Conservation (phyloP, 2,329 filamentous ascomycete species). For the Fusarium vanettenii region DNA sequence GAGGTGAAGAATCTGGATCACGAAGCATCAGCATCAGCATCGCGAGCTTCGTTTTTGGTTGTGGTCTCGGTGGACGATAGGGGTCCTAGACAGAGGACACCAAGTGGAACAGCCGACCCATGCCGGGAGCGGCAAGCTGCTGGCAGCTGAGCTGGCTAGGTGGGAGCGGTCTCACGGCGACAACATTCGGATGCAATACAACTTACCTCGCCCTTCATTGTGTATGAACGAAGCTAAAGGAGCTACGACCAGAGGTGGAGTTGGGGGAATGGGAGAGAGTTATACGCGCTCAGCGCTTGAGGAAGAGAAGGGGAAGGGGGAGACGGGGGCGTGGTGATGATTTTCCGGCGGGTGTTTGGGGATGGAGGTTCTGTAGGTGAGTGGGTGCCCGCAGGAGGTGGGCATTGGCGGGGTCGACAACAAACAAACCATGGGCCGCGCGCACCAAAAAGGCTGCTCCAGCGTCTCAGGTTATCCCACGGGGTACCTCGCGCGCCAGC, state of each 20-base stretch:
- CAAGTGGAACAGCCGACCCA: slow-evolving; percentile 35
- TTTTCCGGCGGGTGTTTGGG: slow-evolving; percentile 48
- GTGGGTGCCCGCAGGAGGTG: slow-evolving; percentile 19
- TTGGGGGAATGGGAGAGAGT: slow-evolving; percentile 39
- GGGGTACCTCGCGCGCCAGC: slow-evolving; percentile 15
- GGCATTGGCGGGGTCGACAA: slow-evolving; percentile 45
- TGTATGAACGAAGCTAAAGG: slow-evolving; percentile 46
- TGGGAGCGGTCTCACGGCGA: not conserved
- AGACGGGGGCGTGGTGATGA: slow-evolving; percentile 49
- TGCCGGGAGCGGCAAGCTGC: slow-evolving; percentile 1
- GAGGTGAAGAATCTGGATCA: slow-evolving; percentile 68
- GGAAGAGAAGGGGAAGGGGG: slow-evolving; percentile 36
- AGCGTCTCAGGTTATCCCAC: slow-evolving; percentile 1
- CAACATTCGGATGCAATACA: not conserved
- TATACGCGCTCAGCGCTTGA: slow-evolving; percentile 52
- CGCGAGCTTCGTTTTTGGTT: slow-evolving; percentile 5
- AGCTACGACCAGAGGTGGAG: slow-evolving; percentile 34
- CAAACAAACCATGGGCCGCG: slow-evolving; percentile 16
- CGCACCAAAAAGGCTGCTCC: slow-evolving; percentile 8
- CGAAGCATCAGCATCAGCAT: slow-evolving; percentile 27
- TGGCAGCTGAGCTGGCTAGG: slow-evolving; percentile 3
- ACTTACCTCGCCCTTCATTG: slow-evolving; percentile 70
- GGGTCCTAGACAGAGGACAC: slow-evolving; percentile 16
- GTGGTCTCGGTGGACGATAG: not conserved
- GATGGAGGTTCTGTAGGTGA: slow-evolving; percentile 37